Evolutionary conservation across 805 yeast genomes (phyloP).

Genomic region (Myxozyma nipponensis): DNA sequence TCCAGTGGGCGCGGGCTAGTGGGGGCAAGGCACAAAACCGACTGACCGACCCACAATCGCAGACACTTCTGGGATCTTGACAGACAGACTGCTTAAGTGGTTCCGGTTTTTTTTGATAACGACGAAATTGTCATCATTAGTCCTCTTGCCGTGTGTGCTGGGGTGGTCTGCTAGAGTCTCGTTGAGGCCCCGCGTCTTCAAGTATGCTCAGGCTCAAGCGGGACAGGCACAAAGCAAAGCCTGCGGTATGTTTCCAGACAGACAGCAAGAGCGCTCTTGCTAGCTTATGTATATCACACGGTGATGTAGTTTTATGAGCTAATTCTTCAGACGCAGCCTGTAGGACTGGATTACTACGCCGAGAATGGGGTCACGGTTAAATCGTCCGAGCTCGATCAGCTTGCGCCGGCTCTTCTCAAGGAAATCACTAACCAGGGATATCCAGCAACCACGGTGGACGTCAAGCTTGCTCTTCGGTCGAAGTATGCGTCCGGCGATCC

Average conservation of each 20-base stretch:
- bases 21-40: too few species aligned
- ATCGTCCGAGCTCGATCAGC: constrained; percentile 4
- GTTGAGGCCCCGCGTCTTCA: too few species aligned
- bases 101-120: too few species aligned
- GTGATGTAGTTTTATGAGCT: too few species aligned
- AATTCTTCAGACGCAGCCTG: not conserved
- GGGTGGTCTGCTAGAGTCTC: too few species aligned
- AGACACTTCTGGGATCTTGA: too few species aligned
- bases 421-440: constrained; percentile 8
- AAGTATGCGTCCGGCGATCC: constrained; percentile 17
- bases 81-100: too few species aligned
- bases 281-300: not conserved
- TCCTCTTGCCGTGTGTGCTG: too few species aligned
- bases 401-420: constrained; percentile 3
- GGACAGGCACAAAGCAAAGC: not conserved
- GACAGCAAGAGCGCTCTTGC: not conserved
- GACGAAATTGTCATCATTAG: too few species aligned
- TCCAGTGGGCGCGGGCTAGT: too few species aligned
- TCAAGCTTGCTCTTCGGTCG: constrained; percentile 18
- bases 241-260: too few species aligned
- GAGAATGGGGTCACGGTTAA: constrained; percentile 3
- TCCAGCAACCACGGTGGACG: constrained; percentile 9
- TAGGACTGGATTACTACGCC: constrained; percentile 14
- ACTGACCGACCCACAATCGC: too few species aligned
- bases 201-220: not conserved